Evolutionary conservation across 345 rosid genomes (phyloP).

Genomic region (Salix udensis): DNA sequence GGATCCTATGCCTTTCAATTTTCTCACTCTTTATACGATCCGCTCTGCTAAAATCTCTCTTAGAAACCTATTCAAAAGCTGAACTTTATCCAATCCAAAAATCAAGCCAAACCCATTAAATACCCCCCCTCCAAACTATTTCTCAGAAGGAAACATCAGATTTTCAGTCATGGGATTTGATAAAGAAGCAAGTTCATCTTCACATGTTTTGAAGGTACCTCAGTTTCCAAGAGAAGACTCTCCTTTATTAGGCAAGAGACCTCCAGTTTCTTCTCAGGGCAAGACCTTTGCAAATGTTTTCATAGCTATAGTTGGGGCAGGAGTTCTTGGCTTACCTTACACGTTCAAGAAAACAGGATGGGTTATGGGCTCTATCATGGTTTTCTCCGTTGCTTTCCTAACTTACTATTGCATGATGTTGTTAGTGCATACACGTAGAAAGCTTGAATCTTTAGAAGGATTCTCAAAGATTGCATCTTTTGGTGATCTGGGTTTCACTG

Average conservation of each 20-base stretch:
- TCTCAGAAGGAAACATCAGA: no score
- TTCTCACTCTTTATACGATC: no score
- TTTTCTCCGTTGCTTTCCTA: constrained; percentile 13
- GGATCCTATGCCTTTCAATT: no score
- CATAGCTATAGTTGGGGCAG: constrained; percentile 32
- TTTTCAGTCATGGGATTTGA: constrained; percentile 42
- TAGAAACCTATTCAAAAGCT: no score
- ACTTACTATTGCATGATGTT: constrained; percentile 50
- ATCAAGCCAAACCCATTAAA: no score
- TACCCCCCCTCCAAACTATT: no score
- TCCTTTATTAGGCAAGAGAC: constrained; percentile 51
- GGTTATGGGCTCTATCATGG: constrained; percentile 19
- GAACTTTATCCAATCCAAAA: no score
- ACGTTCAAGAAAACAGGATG: constrained; percentile 27
- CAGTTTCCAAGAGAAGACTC: constrained; percentile 49
- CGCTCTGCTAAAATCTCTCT: no score
- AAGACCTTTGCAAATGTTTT: constrained; percentile 24
- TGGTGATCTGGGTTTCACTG: constrained; percentile 59
- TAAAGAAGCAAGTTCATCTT: constrained; percentile 48
- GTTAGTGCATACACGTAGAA: constrained; percentile 58
- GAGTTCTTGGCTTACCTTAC: constrained; percentile 30
- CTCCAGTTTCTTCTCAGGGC: constrained; percentile 48
- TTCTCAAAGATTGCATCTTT: constrained; percentile 57
- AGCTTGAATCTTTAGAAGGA: constrained; percentile 46
- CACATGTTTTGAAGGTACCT: constrained; percentile 29